phyloP scores from a whole-genome alignment of 2,329 filamentous ascomycete species.

The Hypoxylon sp. region DNA sequence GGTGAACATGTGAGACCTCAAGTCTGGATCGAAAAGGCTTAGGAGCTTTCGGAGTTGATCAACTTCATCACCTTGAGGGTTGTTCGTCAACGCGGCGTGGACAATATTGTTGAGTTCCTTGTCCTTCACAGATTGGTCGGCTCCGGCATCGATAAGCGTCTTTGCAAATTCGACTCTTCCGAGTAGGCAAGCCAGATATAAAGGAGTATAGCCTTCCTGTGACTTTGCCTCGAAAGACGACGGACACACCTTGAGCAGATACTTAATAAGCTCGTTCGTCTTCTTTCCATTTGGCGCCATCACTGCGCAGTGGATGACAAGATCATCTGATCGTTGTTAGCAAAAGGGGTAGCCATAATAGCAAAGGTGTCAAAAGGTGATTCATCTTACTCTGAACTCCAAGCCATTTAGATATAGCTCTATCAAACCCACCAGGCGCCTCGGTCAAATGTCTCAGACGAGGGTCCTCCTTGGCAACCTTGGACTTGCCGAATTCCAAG shows the following conservation, averaged over 20 bases:
- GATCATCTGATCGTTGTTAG: slow-evolving; percentile 61
- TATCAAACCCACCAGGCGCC: slow-evolving; percentile 72
- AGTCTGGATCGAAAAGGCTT: slow-evolving; percentile 67
- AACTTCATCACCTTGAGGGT: slow-evolving; percentile 51
- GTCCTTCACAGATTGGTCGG: slow-evolving; percentile 76
- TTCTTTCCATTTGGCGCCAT: slow-evolving; percentile 57
- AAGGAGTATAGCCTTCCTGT: slow-evolving; percentile 70
- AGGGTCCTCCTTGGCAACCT: slow-evolving; percentile 70
- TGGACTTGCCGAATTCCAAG: slow-evolving; percentile 72
- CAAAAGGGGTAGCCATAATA: background rate
- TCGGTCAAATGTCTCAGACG: slow-evolving; percentile 72
- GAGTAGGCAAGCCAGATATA: slow-evolving; percentile 73
- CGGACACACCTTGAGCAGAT: slow-evolving; percentile 73
- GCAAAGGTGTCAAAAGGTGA: background rate
- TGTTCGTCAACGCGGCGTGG: slow-evolving; percentile 64
- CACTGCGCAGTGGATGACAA: slow-evolving; percentile 76
- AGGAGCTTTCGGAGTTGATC: slow-evolving; percentile 62
- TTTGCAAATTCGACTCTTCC: slow-evolving; percentile 67
- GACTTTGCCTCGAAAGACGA: slow-evolving; percentile 72
- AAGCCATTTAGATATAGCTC: slow-evolving; percentile 72
- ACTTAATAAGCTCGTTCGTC: slow-evolving; percentile 70
- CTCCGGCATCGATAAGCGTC: slow-evolving; percentile 74
- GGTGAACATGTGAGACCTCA: slow-evolving; percentile 68
- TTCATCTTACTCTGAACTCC: slow-evolving; percentile 66
- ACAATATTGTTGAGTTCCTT: slow-evolving; percentile 73